These are phyloP conservation scores for Phialophora verrucosa DNA, from an alignment of 2,329 filamentous ascomycete genomes.

Conservation along the genomic window DNA sequence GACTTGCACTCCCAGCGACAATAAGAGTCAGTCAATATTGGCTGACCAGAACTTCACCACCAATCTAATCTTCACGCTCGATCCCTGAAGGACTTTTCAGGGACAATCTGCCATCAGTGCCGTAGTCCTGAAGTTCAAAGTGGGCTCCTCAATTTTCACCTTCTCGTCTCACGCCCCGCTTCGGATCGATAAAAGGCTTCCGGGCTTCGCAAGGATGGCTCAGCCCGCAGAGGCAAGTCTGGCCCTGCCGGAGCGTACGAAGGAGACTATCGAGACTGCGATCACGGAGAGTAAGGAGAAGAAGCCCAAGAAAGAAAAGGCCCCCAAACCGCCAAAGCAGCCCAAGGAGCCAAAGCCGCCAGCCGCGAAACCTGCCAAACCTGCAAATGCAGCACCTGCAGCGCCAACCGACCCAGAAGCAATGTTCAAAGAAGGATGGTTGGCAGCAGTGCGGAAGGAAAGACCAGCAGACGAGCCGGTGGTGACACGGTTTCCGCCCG, in stretches of 20 bases:
- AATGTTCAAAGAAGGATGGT: slow-evolving; percentile 82
- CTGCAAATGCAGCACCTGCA: slow-evolving; percentile 41
- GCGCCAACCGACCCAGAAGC: slow-evolving; percentile 57
- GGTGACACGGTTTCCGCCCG: slow-evolving; percentile 77
- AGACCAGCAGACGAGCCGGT: slow-evolving; percentile 61
- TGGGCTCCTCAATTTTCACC: background rate
- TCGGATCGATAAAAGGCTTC: background rate
- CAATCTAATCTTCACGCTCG: background rate
- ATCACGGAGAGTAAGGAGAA: slow-evolving; percentile 42
- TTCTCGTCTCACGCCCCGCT: slow-evolving; percentile 19
- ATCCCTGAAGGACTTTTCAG: background rate
- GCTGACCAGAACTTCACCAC: background rate
- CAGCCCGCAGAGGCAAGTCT: slow-evolving; percentile 31
- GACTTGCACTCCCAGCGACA: background rate
- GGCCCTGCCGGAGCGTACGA: slow-evolving; percentile 43
- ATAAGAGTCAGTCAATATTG: slow-evolving; percentile 1
- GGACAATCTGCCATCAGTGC: background rate
- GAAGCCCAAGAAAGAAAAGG: slow-evolving; percentile 44
- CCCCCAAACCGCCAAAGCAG: slow-evolving; percentile 48
- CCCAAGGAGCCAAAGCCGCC: slow-evolving; percentile 43
- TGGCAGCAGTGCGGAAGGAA: slow-evolving; percentile 73
- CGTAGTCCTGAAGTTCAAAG: background rate
- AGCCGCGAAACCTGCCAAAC: slow-evolving; percentile 39
- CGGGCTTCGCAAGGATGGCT: slow-evolving; percentile 29
- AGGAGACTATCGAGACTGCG: slow-evolving; percentile 44